phyloP scores from a whole-genome alignment of 2,329 filamentous ascomycete genomes.

The Fusarium irregulare region DNA sequence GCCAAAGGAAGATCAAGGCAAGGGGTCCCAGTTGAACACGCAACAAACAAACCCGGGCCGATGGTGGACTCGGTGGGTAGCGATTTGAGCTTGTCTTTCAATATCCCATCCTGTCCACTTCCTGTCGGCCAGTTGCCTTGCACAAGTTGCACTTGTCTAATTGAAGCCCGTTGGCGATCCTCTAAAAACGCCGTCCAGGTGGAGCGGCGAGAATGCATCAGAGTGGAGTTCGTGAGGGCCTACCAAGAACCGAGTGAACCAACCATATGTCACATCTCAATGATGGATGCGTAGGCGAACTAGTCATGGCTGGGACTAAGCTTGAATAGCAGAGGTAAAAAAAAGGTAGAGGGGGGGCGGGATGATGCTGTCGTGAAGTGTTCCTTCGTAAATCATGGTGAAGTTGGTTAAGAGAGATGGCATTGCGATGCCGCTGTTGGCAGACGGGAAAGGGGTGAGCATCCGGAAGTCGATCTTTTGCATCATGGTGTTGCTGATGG shows the following conservation, averaged over 20 bases:
- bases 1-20: conserved; percentile 14
- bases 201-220: conserved; percentile 12
- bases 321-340: conserved; percentile 13
- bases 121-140: not conserved
- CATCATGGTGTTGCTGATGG: conserved; percentile 12
- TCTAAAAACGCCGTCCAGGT: conserved; percentile 21
- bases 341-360: conserved; percentile 19
- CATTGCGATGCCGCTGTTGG: not conserved
- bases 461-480: conserved; percentile 10
- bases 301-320: conserved; percentile 26
- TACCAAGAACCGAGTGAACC: not conserved
- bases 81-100: conserved; percentile 31
- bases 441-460: not conserved
- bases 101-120: conserved; percentile 7
- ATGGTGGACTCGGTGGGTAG: conserved; percentile 13
- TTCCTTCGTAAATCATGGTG: conserved; percentile 2
- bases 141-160: conserved; percentile 12
- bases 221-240: conserved; percentile 15
- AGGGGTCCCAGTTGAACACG: conserved; percentile 10
- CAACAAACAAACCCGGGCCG: conserved; percentile 25
- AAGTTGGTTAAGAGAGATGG: conserved; percentile 6
- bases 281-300: conserved; percentile 19
- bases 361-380: conserved; percentile 34
- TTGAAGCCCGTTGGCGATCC: conserved; percentile 34
- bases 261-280: conserved; percentile 11